Percentiles rank a stretch among this genome's conserved stretches.
Conservation (phyloP, 495 filamentous ascomycete species). For the Penicillium daleae region DNA sequence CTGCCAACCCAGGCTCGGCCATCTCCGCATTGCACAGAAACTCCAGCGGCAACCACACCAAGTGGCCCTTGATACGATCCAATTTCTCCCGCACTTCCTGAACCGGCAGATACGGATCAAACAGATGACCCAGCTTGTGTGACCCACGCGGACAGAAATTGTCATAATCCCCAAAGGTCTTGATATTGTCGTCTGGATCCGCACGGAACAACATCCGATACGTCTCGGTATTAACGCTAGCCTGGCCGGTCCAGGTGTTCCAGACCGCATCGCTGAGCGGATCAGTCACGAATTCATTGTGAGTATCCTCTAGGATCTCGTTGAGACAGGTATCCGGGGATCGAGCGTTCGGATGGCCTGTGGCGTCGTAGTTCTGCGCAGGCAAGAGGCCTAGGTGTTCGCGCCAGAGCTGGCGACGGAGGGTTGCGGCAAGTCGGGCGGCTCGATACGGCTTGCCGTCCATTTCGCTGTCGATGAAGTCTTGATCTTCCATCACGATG, state of each 20-base stretch:
- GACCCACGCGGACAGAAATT: constrained; percentile 67
- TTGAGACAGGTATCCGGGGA: constrained; percentile 78
- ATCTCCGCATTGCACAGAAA: constrained; percentile 84
- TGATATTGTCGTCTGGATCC: constrained; percentile 88
- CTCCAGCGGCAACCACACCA: constrained; percentile 94
- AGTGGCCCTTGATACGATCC: constrained; percentile 79
- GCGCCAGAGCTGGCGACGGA: constrained; percentile 86
- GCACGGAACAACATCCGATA: constrained; percentile 89
- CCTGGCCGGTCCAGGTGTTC: constrained; percentile 78
- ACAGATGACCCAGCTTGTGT: constrained; percentile 82
- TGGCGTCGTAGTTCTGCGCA: constrained; percentile 71
- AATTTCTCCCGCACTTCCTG: constrained; percentile 74
- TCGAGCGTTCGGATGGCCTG: constrained; percentile 76
- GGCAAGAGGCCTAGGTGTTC: constrained; percentile 88
- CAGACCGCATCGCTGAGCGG: constrained; percentile 80
- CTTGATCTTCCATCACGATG: constrained; percentile 87
- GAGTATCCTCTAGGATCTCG: constrained; percentile 61
- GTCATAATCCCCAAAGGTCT: constrained; percentile 88
- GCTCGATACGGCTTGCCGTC: constrained; percentile 75
- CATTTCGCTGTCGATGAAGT: constrained; percentile 75
- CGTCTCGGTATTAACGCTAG: constrained; percentile 78
- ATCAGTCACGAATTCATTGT: constrained; percentile 80
- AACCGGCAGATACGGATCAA: constrained; percentile 70
- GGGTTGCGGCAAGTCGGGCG: constrained; percentile 74
- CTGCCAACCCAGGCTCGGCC: constrained; percentile 83